These are phyloP conservation scores for Clavariopsis aquatica DNA, from an alignment of 495 filamentous ascomycete species.

Conservation along the genomic window DNA sequence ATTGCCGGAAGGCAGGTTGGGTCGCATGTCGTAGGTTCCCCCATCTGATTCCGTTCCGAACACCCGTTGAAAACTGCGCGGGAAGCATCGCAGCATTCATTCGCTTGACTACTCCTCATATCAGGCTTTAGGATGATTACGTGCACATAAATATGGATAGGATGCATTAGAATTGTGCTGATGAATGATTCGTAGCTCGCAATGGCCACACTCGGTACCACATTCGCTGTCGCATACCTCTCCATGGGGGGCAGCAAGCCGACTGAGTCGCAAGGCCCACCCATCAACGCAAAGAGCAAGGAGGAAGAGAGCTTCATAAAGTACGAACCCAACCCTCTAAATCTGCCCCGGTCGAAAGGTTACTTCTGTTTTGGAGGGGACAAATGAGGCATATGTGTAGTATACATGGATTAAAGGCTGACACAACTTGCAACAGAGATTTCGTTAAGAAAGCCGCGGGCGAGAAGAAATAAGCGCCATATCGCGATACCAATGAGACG, in stretches of 20 bases:
- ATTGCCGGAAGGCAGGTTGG: slow-evolving; percentile 88
- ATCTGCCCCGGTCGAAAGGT: no score
- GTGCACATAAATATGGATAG: no score
- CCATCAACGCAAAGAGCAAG: slow-evolving; percentile 82
- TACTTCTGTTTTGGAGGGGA: no score
- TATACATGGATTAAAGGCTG: background rate
- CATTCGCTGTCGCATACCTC: slow-evolving; percentile 60
- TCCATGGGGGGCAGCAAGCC: slow-evolving; percentile 64
- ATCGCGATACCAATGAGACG: slow-evolving; percentile 1
- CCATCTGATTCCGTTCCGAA: background rate
- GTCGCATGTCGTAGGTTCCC: slow-evolving; percentile 78
- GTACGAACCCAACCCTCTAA: slow-evolving; percentile 59
- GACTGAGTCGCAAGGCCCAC: slow-evolving; percentile 60
- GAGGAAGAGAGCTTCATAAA: slow-evolving; percentile 98
- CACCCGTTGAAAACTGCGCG: background rate
- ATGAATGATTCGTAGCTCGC: slow-evolving; percentile 63
- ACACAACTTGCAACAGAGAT: slow-evolving; percentile 34
- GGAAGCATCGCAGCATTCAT: background rate
- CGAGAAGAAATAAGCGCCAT: slow-evolving; percentile 53
- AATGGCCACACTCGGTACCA: slow-evolving; percentile 72
- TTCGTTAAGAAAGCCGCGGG: slow-evolving; percentile 41
- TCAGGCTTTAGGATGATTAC: background rate
- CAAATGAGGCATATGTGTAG: no score
- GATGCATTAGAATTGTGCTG: slow-evolving; percentile 1
- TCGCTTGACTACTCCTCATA: background rate